Evolutionary conservation across 2,329 filamentous ascomycete species (phyloP).

Genomic region (Penicillium sp.): DNA sequence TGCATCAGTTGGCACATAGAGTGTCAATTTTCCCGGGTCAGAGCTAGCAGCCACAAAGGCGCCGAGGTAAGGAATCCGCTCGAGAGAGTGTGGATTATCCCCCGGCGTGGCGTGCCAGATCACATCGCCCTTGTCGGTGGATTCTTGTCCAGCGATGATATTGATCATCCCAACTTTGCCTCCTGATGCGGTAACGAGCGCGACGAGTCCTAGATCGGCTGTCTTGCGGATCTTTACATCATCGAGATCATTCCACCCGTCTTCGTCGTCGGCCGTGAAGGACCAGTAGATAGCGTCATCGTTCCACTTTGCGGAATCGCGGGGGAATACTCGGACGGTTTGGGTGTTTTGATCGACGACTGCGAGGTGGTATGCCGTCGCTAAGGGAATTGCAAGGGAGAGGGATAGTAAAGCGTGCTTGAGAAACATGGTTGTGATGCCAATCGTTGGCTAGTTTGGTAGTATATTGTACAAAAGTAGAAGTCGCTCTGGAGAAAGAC

Average conservation of each 20-base stretch:
- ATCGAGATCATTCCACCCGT: constrained; percentile 19
- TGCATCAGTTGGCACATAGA: constrained; percentile 17
- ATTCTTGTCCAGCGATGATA: constrained; percentile 47
- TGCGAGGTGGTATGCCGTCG: constrained; percentile 17
- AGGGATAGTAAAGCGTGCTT: not conserved
- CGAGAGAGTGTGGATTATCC: constrained; percentile 22
- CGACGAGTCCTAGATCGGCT: constrained; percentile 18
- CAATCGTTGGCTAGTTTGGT: not conserved
- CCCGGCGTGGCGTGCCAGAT: constrained; percentile 19
- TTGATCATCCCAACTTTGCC: constrained; percentile 47
- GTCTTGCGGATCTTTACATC: constrained; percentile 24
- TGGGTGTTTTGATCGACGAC: constrained; percentile 25
- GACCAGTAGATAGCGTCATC: constrained; percentile 19
- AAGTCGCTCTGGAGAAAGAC: not conserved
- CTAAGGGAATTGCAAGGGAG: not conserved
- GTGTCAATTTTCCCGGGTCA: constrained; percentile 15
- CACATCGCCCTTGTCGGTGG: constrained; percentile 9
- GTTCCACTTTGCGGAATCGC: constrained; percentile 20
- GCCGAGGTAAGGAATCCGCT: constrained; percentile 19
- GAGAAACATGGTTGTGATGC: not conserved
- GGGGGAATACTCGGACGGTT: constrained; percentile 23
- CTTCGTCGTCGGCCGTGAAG: constrained; percentile 14
- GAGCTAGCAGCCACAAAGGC: constrained; percentile 23
- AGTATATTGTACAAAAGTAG: not conserved
- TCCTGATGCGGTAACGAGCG: constrained; percentile 22